These are phyloP conservation scores for Melampsora occidentalis DNA, from an alignment of 1,284 basidiomycete species.

Conservation along the genomic window DNA sequence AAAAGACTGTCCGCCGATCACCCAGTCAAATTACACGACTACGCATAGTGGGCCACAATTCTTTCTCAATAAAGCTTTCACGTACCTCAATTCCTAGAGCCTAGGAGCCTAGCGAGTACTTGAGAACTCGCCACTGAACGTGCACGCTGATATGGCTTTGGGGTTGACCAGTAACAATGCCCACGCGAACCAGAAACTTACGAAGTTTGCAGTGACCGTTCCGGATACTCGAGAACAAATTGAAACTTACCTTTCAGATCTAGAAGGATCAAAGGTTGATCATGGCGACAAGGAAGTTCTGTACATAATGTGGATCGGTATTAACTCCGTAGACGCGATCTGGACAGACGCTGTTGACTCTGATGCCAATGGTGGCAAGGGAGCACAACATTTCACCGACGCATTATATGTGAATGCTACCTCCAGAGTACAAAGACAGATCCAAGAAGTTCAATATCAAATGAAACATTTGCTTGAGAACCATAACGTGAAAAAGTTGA, in stretches of 20 bases:
- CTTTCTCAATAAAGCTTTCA: not conserved
- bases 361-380: slow-evolving; percentile 5
- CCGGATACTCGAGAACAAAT: slow-evolving; percentile 38
- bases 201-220: not conserved
- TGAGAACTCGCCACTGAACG: not conserved
- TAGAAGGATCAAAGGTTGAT: slow-evolving; percentile 15
- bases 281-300: slow-evolving; percentile 21
- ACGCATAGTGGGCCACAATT: slow-evolving; percentile 29
- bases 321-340: slow-evolving; percentile 31
- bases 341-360: slow-evolving; percentile 12
- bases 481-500: slow-evolving; percentile 26
- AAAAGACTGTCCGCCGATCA: no score
- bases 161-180: slow-evolving; percentile 26
- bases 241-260: slow-evolving; percentile 16
- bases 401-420: no score
- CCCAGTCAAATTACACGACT: slow-evolving; percentile 14
- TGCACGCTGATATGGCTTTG: not conserved
- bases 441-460: slow-evolving; percentile 22
- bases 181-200: slow-evolving; percentile 16
- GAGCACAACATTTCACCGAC: not conserved
- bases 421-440: no score
- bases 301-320: slow-evolving; percentile 35
- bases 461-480: not conserved
- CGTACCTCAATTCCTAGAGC: not conserved
- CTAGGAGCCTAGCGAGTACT: not conserved